Conservation (phyloP, 345 rosid species). For the Brassica carinata region DNA sequence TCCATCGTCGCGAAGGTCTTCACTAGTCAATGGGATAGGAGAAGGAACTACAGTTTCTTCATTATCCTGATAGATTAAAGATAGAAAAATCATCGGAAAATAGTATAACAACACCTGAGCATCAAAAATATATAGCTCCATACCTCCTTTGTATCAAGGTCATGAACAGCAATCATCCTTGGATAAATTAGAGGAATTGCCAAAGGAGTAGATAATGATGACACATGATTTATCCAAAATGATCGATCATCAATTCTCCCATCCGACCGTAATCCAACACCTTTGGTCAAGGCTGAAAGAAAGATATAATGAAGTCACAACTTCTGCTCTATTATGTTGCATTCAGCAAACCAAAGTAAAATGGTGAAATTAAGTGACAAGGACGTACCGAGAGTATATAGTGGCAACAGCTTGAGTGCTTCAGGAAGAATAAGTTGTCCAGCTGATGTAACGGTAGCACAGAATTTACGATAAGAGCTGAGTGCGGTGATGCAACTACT, state of each 20-base stretch:
- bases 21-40: conserved; percentile 83
- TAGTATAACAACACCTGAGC: background rate
- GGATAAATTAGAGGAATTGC: conserved; percentile 86
- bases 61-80: conserved; percentile 52
- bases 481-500: conserved; percentile 73
- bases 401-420: conserved; percentile 93
- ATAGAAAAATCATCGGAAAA: conserved; percentile 22
- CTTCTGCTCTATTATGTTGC: conserved; percentile 9
- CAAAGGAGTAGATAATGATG: conserved; percentile 70
- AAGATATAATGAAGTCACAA: conserved; percentile 1
- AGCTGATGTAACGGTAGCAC: conserved; percentile 90
- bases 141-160: conserved; percentile 79
- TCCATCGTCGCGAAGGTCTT: conserved; percentile 76
- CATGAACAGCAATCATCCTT: conserved; percentile 83
- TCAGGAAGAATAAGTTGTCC: conserved; percentile 99
- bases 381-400: conserved; percentile 84
- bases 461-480: conserved; percentile 86
- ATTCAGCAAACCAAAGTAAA: conserved; percentile 3
- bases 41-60: conserved; percentile 59
- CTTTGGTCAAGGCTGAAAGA: conserved; percentile 79
- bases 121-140: background rate
- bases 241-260: conserved; percentile 93
- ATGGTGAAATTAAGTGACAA: background rate
- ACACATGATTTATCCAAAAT: conserved; percentile 74
- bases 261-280: conserved; percentile 70